Percentiles rank a stretch among this genome's conserved stretches.
Evolutionary conservation across 768 basidiomycete species (phyloP).

Genomic region (Nidularia pulvinata): DNA sequence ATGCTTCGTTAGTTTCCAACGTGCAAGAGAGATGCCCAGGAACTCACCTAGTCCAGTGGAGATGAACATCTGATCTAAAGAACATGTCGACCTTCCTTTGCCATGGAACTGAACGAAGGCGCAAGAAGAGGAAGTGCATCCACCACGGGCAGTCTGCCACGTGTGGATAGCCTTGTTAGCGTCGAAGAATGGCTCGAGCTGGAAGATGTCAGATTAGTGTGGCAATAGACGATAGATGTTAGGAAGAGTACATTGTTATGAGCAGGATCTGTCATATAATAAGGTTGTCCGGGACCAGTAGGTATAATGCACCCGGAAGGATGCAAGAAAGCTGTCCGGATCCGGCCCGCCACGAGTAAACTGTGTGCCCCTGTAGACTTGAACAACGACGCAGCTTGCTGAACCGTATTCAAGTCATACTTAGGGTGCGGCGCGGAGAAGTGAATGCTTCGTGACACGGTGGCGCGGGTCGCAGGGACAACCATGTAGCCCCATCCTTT

Average conservation of each 20-base stretch:
- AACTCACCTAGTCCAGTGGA: conserved; percentile 42
- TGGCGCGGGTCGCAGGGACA: conserved; percentile 20
- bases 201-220: background rate
- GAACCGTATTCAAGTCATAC: conserved; percentile 32
- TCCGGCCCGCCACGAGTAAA: conserved; percentile 39
- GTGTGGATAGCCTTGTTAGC: conserved; percentile 31
- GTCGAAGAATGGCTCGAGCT: conserved; percentile 45
- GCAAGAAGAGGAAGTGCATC: conserved; percentile 35
- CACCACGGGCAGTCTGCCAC: conserved; percentile 35
- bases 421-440: conserved; percentile 45
- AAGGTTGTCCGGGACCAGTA: conserved; percentile 13
- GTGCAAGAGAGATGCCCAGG: background rate
- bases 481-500: conserved; percentile 36
- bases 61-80: conserved; percentile 37
- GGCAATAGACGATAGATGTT: too few relatives aligned
- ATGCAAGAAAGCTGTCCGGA: conserved; percentile 26
- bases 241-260: conserved; percentile 36
- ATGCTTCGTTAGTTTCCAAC: background rate
- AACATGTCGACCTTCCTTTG: conserved; percentile 35
- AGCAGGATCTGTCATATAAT: conserved; percentile 44
- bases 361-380: conserved; percentile 33
- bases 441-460: conserved; percentile 28
- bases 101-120: conserved; percentile 50
- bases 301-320: conserved; percentile 28
- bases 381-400: conserved; percentile 41